A percentile compares a stretch with the other conserved stretches of the same genome.
phyloP scores from a whole-genome alignment of 257 asterid species.

The Rhazya stricta region DNA sequence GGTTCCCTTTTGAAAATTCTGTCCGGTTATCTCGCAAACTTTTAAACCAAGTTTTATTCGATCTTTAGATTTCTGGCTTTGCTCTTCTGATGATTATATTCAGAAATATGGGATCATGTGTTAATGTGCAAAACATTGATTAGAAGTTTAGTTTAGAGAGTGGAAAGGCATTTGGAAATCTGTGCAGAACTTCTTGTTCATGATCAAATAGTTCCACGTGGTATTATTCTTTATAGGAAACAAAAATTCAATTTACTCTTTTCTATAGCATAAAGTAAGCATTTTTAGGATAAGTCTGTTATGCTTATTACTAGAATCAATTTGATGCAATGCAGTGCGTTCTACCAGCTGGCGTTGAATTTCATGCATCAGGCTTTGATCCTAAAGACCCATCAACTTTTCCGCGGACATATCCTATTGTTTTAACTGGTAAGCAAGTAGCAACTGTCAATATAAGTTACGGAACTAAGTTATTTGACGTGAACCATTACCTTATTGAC shows the following conservation, averaged over 20 bases:
- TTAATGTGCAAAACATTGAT: neutral
- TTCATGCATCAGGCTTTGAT: constrained; percentile 53
- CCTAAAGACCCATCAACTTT: constrained; percentile 39
- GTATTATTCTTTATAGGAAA: neutral
- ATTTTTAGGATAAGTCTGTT: neutral
- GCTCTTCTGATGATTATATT: neutral
- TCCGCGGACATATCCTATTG: constrained; percentile 82
- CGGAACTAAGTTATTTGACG: neutral
- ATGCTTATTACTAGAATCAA: neutral
- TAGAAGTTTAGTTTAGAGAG: neutral
- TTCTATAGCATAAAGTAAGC: neutral
- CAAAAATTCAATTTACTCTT: neutral
- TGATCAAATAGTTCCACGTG: neutral
- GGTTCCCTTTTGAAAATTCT: neutral
- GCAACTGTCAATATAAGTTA: neutral
- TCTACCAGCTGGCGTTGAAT: constrained; percentile 80
- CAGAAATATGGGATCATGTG: neutral
- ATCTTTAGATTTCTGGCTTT: neutral
- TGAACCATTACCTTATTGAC: neutral
- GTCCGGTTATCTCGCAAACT: neutral
- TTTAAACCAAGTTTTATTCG: neutral
- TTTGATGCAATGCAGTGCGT: constrained; percentile 47
- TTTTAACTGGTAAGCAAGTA: constrained; percentile 40
- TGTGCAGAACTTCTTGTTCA: neutral
- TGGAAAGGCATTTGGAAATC: neutral